These are phyloP conservation scores for Termitomyces bulborhizus DNA, from an alignment of 768 basidiomycete genomes.

Conservation along the genomic window DNA sequence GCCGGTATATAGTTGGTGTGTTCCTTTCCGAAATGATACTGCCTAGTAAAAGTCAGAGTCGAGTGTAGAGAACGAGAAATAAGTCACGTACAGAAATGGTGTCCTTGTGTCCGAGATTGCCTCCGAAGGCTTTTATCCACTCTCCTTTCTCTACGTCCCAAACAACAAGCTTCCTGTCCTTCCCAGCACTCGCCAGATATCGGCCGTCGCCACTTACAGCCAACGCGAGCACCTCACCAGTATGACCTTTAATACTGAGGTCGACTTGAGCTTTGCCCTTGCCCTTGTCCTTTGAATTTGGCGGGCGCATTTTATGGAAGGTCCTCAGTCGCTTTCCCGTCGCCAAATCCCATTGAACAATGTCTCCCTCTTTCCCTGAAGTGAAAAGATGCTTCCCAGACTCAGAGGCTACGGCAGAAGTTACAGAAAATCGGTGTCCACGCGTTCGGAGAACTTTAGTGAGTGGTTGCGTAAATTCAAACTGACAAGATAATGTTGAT, in stretches of 20 bases:
- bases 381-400: slow-evolving; percentile 77
- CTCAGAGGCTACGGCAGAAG: slow-evolving; percentile 73
- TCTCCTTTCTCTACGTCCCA: slow-evolving; percentile 76
- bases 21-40: slow-evolving; percentile 72
- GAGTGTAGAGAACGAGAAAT: not conserved
- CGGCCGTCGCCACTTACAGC: slow-evolving; percentile 84
- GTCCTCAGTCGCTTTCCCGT: slow-evolving; percentile 54
- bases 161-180: slow-evolving; percentile 74
- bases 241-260: slow-evolving; percentile 63
- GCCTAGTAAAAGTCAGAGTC: slow-evolving; percentile 31
- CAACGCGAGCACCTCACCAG: slow-evolving; percentile 77
- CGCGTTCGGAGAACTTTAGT: slow-evolving; percentile 50
- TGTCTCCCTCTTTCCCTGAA: slow-evolving; percentile 84
- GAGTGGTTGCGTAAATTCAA: slow-evolving; percentile 46
- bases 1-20: slow-evolving; percentile 67
- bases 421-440: slow-evolving; percentile 75
- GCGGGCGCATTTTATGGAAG: slow-evolving; percentile 53
- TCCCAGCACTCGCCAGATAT: slow-evolving; percentile 81
- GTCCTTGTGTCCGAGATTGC: slow-evolving; percentile 61
- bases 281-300: slow-evolving; percentile 39
- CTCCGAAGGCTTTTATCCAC: slow-evolving; percentile 81
- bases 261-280: slow-evolving; percentile 37
- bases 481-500: slow-evolving; percentile 30
- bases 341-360: slow-evolving; percentile 78
- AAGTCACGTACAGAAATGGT: slow-evolving; percentile 25